phyloP scores from a whole-genome alignment of 148 eudicot species.

The Chenopodium suecicum region DNA sequence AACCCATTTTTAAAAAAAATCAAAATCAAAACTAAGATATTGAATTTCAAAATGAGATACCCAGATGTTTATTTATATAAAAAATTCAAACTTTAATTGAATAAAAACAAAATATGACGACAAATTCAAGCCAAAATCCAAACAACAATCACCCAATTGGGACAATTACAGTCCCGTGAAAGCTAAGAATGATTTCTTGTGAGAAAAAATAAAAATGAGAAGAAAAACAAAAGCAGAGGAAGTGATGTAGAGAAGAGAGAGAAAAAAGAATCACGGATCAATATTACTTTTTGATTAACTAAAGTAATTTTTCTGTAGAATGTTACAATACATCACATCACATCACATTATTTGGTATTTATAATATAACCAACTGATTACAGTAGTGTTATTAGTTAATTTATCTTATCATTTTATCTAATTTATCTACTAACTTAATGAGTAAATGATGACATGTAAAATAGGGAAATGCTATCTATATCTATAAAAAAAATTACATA shows the following conservation, averaged over 20 bases:
- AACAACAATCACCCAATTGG: background rate
- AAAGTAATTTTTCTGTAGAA: no score
- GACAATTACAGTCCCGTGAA: conserved; percentile 27
- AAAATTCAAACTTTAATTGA: background rate
- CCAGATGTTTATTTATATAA: background rate
- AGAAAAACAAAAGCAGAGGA: conserved; percentile 2
- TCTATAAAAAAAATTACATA: no score
- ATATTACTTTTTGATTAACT: conserved; percentile 12
- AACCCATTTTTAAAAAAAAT: conserved; percentile 15
- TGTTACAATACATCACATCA: no score
- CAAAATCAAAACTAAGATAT: background rate
- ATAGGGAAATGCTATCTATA: no score
- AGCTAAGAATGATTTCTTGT: conserved; percentile 31
- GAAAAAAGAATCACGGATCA: conserved; percentile 38
- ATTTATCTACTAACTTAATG: no score
- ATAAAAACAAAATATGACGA: conserved; percentile 5
- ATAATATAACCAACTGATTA: no score
- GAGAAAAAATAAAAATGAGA: background rate
- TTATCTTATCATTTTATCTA: no score
- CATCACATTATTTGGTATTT: no score
- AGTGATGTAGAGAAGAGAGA: conserved; percentile 15
- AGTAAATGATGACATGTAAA: no score
- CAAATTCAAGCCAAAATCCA: conserved; percentile 3
- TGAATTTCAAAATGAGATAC: no score
- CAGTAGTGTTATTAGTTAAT: no score